phyloP scores from a whole-genome alignment of 2,329 filamentous ascomycete species.

The Dactylellina leptospora region DNA sequence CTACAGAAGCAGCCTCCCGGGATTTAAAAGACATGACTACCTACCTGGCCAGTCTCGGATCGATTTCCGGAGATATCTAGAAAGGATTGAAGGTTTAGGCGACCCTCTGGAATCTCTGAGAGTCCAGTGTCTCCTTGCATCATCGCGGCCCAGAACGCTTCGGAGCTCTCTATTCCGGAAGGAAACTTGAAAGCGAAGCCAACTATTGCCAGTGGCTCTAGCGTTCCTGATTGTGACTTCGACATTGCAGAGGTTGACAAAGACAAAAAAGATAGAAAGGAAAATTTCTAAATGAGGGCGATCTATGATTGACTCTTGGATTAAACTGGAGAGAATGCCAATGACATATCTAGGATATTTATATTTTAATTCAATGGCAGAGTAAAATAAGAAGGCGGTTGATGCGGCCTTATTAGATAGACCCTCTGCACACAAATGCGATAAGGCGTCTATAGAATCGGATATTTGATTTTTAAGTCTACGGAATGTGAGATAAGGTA shows the following conservation, averaged over 20 bases:
- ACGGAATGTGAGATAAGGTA: no score
- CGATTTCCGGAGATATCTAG: conserved; percentile 5
- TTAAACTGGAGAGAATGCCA: no score
- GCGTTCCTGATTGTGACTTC: not conserved
- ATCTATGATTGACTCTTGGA: not conserved
- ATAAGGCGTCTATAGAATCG: no score
- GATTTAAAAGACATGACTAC: no score
- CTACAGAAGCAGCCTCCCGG: no score
- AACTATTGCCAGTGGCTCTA: conserved; percentile 21
- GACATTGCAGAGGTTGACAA: not conserved
- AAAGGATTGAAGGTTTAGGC: conserved; percentile 24
- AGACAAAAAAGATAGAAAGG: not conserved
- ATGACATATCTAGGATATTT: no score
- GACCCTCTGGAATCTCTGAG: conserved; percentile 17
- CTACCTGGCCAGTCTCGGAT: not conserved
- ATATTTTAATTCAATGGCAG: no score
- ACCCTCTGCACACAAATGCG: no score
- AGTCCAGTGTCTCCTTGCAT: conserved; percentile 20
- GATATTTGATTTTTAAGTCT: no score
- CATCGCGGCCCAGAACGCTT: conserved; percentile 25
- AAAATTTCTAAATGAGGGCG: not conserved
- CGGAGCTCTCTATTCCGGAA: conserved; percentile 19
- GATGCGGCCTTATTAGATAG: no score
- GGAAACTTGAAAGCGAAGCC: conserved; percentile 37
- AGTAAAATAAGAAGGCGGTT: no score